A percentile compares a stretch with the other conserved stretches of the same genome.
Conservation (phyloP, 495 filamentous ascomycete species). For the Evernia prunastri region DNA sequence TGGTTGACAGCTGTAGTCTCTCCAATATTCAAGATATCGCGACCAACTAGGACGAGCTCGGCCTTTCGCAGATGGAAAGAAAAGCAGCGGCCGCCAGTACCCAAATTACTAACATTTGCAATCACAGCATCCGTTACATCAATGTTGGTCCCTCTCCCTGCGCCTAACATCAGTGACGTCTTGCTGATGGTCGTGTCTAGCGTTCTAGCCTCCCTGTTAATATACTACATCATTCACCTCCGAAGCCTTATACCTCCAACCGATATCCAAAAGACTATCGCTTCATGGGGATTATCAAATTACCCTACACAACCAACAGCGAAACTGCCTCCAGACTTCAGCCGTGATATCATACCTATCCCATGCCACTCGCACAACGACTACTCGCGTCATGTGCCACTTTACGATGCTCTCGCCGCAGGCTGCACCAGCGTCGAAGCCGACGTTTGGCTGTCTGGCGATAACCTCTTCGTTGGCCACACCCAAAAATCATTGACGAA, state of each 20-base stretch:
- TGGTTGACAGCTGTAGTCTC: not conserved
- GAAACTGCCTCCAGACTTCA: conserved; percentile 40
- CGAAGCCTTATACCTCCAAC: conserved; percentile 7
- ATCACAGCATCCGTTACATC: not conserved
- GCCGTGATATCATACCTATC: conserved; percentile 49
- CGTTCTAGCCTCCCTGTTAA: not conserved
- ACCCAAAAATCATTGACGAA: conserved; percentile 44
- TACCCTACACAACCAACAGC: not conserved
- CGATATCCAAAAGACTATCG: conserved; percentile 18
- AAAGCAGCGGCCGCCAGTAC: not conserved
- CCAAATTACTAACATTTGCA: not conserved
- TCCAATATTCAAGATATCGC: not conserved
- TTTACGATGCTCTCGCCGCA: conserved; percentile 45
- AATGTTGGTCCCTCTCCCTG: not conserved
- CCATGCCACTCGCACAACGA: conserved; percentile 66
- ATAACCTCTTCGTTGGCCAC: conserved; percentile 53
- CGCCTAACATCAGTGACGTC: not conserved
- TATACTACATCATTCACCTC: conserved; percentile 18
- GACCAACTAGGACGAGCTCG: not conserved
- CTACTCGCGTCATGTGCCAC: conserved; percentile 55
- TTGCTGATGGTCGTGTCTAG: not conserved
- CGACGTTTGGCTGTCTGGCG: conserved; percentile 56
- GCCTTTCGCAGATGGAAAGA: not conserved
- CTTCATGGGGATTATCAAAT: conserved; percentile 14
- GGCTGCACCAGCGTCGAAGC: conserved; percentile 64